Conservation (phyloP, 129 eudicot genomes). For the Flaveria ramosissima region DNA sequence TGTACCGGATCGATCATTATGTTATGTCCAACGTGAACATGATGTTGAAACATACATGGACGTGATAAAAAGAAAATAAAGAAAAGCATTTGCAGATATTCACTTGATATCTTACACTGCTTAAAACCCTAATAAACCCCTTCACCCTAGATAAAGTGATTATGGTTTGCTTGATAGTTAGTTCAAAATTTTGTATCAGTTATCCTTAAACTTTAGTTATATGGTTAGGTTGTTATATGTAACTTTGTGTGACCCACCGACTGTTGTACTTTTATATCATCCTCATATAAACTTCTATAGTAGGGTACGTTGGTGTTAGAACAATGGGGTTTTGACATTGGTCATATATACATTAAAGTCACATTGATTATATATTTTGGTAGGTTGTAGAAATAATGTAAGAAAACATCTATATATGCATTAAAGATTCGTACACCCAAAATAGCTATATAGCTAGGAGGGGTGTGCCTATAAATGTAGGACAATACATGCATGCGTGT, state of each 20-base stretch:
- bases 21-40: not conserved
- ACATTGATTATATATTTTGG: not conserved
- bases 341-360: not conserved
- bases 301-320: not conserved
- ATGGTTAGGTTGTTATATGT: not conserved
- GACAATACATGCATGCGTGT: not conserved
- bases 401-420: not conserved
- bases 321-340: conserved; percentile 5
- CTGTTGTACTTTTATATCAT: not conserved
- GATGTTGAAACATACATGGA: not conserved
- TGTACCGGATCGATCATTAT: not conserved
- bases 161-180: conserved; percentile 7
- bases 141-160: not conserved
- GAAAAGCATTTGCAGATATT: not conserved
- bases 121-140: conserved; percentile 16
- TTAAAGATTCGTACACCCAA: conserved; percentile 6
- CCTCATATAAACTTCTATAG: not conserved
- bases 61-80: not conserved
- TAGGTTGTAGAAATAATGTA: not conserved
- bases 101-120: not conserved
- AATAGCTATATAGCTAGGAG: not conserved
- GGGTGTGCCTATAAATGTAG: not conserved
- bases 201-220: not conserved
- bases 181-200: conserved; percentile 9
- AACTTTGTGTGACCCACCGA: too few relatives aligned